Evolutionary conservation across 495 filamentous ascomycete genomes (phyloP), one percentile per base, ranked within the genome.

Genomic region (Penicillium soppii): DNA sequence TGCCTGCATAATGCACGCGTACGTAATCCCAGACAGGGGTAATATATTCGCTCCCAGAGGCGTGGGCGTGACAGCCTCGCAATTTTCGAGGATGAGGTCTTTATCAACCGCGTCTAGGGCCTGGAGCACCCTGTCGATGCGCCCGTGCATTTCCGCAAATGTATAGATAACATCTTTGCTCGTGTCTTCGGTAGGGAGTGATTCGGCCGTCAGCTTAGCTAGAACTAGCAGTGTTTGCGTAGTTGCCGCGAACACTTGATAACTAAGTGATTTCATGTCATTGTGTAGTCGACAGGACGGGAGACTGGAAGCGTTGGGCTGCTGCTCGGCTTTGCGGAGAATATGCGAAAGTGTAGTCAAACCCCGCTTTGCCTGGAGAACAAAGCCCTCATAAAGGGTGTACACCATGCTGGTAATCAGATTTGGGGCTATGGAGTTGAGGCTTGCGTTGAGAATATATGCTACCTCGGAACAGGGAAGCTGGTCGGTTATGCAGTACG

Each of bases 381-480:
- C 35, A 38, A 53, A 53, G 42, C 50, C 42, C 33, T 53, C 50
- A 38, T 53, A 53, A 38, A 53, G 10, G 1, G 50, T 53, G 57
- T 50, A 54, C 15, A 6, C 27, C 54, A 53, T 27, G 8, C 29
- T 32, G 29, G 29, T 32, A 12, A 32, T 32, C 25, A 27, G 25
- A 10, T 32, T 7, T 7, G 29, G 10, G 3, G 5, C 13, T 7
- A 12, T 7, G 29, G 29, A 7, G 10, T 10, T 32, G 5, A 32
- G 10, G 4, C 13, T 12, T 5, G 29, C 3, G 10, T 27, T 27
- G 10, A 32, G 29, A 32, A 7, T n/a, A n/a, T n/a, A n/a, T n/a
- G n/a, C n/a, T n/a, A n/a, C n/a, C n/a, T n/a, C n/a, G n/a, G n/a
- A n/a, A n/a, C n/a, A n/a, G n/a, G n/a, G n/a, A n/a, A n/a, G n/a